Evolutionary conservation across 2,329 filamentous ascomycete species (phyloP).

Genomic region (Exophiala sp.): DNA sequence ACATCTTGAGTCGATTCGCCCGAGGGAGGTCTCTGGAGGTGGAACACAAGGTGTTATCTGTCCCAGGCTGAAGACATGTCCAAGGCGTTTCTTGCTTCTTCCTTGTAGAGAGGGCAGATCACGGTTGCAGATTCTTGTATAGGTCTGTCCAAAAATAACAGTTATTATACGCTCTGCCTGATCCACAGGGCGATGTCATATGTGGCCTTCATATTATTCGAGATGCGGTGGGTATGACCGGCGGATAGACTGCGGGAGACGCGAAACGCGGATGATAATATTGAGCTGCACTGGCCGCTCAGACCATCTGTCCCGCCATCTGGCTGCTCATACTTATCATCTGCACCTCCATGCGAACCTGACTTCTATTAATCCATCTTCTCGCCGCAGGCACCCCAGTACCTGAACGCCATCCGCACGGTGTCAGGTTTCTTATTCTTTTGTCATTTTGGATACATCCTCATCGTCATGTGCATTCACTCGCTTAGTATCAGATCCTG

Average conservation of each 20-base stretch:
- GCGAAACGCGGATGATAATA: constrained; percentile 2
- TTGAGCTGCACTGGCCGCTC: not conserved
- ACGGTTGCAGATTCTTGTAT: not conserved
- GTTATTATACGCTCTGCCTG: not conserved
- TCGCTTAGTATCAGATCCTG: constrained; percentile 3
- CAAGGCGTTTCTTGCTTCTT: not conserved
- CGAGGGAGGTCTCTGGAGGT: not conserved
- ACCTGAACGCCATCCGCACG: constrained; percentile 29
- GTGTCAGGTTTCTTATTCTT: constrained; percentile 9
- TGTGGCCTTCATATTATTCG: not conserved
- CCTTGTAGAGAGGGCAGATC: not conserved
- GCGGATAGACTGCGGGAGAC: not conserved
- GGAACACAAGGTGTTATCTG: constrained; percentile 4
- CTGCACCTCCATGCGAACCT: constrained; percentile 1
- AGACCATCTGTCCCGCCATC: not conserved
- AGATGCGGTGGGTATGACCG: not conserved
- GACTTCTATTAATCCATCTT: constrained; percentile 1
- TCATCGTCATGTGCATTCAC: constrained; percentile 15
- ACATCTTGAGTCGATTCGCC: constrained; percentile 29
- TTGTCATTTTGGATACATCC: constrained; percentile 22
- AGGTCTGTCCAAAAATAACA: not conserved
- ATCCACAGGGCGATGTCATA: not conserved
- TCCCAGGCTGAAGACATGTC: constrained; percentile 4
- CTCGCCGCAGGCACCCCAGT: constrained; percentile 11
- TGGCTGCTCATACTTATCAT: not conserved